Base-by-base conservation (phyloP, 306 rosid genomes). In the Castanea mollissima region DNA sequence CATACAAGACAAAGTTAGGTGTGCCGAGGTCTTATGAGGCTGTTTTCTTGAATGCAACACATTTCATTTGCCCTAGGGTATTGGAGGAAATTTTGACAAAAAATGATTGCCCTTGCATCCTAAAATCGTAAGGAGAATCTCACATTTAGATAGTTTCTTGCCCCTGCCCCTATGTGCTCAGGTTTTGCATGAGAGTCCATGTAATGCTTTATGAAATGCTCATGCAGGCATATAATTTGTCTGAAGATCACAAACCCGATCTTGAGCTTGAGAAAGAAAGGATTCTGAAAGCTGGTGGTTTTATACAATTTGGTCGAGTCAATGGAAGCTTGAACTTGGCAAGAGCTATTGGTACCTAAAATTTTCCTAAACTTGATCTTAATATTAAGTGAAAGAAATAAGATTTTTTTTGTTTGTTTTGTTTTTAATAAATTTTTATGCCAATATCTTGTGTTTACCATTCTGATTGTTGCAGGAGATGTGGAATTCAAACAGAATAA, bases 191-290 rank as follows among this genome's bases (percentile, higher is more conserved):
- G 20, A 23, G 20, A 29, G 62, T 12, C 71, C 32, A 25, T 70
- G 67, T 60, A 49, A 41, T 56, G 59, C 20, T 79, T 74, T 74
- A 84, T 49, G 25, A 69, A 81, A 67, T 20, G 83, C 49, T 52
- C 78, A 69, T 81, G 85, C 90, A 93, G 99, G 99, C 99, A 78
- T 88, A 91, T 80, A 81, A 90, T 78, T 80, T 95, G 85, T 92
- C 98, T 69, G 91, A 89, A 81, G 99, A 95, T 91, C 99, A 95
- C 90, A 95, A 95, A 83, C 99, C 97, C 58, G 94, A 93, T 63
- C 87, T 95, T 52, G 99, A 93, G 81, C 69, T 70, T 81, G 99
- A 95, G 90, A 92, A 82, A 79, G 97, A 90, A 46, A 93, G 99
- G 84, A 95, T 95, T 89, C 78, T 89, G 56, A 88, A 91, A 83